phyloP scores from a whole-genome alignment of 306 rosid species.

The Fragaria ananassa region DNA sequence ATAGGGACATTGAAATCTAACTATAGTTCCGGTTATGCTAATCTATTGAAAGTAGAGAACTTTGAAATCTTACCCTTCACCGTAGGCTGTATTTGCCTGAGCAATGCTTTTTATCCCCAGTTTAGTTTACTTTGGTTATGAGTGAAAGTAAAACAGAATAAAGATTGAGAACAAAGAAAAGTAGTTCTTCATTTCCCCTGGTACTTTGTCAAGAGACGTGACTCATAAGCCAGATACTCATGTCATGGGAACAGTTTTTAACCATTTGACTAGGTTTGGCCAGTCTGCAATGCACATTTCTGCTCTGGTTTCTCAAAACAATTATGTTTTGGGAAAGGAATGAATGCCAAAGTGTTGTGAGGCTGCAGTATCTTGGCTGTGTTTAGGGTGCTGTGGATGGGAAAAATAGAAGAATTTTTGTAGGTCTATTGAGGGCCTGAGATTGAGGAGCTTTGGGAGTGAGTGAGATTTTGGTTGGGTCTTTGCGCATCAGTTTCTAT shows the following conservation, averaged over 20 bases:
- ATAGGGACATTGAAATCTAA: no score
- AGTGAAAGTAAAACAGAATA: not conserved
- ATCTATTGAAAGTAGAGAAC: not conserved
- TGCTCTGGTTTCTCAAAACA: not conserved
- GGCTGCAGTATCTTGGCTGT: not conserved
- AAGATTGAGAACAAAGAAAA: not conserved
- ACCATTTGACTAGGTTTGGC: not conserved
- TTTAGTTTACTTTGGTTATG: not conserved
- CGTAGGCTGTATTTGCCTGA: not conserved
- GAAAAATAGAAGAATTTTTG: no score
- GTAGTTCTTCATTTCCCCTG: not conserved
- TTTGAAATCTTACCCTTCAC: not conserved
- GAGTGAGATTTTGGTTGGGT: not conserved
- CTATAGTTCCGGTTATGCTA: not conserved
- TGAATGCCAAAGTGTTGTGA: not conserved
- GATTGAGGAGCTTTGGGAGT: not conserved
- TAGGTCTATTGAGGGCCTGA: not conserved
- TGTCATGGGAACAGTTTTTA: not conserved
- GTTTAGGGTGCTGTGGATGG: not conserved
- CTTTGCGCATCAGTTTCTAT: no score
- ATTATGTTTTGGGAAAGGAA: not conserved
- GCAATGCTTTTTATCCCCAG: not conserved
- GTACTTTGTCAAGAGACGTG: not conserved
- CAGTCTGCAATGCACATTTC: not conserved
- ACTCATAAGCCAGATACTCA: not conserved